These are phyloP conservation scores for Meredithiella fracta DNA, from an alignment of 2,329 filamentous ascomycete genomes.

Conservation along the genomic window DNA sequence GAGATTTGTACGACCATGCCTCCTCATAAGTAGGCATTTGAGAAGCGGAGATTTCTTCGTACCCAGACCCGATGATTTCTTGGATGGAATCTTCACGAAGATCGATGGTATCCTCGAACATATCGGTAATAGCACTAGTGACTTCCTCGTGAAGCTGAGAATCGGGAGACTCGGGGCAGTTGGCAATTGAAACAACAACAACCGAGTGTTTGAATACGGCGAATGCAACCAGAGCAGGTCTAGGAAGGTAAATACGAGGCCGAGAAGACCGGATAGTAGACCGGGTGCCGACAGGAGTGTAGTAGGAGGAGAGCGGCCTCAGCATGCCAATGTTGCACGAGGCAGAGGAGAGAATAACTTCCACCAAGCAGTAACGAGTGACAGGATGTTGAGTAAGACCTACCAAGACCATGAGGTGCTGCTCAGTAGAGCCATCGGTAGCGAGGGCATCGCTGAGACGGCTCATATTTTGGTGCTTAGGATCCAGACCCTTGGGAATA, in stretches of 20 bases:
- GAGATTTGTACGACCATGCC: constrained; percentile 32
- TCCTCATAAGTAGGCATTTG: constrained; percentile 27
- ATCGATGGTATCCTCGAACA: constrained; percentile 77
- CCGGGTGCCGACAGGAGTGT: constrained; percentile 29
- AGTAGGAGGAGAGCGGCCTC: constrained; percentile 51
- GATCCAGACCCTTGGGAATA: constrained; percentile 36
- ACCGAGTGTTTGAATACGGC: constrained; percentile 64
- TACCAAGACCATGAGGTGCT: constrained; percentile 46
- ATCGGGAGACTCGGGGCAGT: constrained; percentile 53
- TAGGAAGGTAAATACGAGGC: constrained; percentile 61
- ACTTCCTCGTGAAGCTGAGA: constrained; percentile 53
- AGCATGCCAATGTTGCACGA: constrained; percentile 44
- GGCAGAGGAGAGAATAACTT: constrained; percentile 44
- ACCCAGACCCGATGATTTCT: constrained; percentile 46
- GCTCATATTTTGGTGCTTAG: constrained; percentile 33
- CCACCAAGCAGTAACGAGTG: constrained; percentile 58
- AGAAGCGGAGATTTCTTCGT: constrained; percentile 33
- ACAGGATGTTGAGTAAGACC: constrained; percentile 35
- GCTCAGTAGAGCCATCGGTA: constrained; percentile 34
- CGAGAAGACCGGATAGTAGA: constrained; percentile 25
- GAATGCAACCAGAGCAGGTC: constrained; percentile 65
- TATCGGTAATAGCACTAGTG: constrained; percentile 42
- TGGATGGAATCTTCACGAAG: constrained; percentile 50
- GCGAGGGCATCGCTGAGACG: constrained; percentile 34
- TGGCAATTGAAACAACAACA: constrained; percentile 57